phyloP scores from a whole-genome alignment of 768 basidiomycete genomes.

The Exsudoporus frostii region DNA sequence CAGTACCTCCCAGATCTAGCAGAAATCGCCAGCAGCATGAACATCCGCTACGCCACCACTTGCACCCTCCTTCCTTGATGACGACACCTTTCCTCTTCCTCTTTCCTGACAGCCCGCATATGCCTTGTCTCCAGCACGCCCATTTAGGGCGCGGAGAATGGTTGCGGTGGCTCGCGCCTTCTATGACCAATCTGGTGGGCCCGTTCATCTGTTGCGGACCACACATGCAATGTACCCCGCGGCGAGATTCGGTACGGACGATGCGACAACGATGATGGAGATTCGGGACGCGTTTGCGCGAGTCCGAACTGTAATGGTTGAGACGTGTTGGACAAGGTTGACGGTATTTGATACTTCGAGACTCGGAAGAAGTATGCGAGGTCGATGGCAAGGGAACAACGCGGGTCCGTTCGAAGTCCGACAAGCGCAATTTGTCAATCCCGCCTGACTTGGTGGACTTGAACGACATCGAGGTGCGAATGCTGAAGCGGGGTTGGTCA shows the following conservation, averaged over 20 bases:
- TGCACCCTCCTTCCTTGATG: neutral
- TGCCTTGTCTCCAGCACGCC: constrained; percentile 14
- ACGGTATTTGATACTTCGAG: neutral
- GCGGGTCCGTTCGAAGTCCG: neutral
- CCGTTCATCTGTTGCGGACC: neutral
- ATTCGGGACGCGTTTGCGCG: neutral
- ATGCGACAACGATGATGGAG: neutral
- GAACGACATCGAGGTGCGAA: neutral
- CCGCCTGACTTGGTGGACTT: neutral
- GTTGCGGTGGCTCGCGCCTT: neutral
- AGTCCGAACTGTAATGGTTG: neutral
- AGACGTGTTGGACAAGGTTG: neutral
- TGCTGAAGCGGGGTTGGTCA: neutral
- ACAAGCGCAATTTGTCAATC: neutral
- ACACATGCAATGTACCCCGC: neutral
- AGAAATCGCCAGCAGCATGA: neutral
- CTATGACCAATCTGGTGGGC: too few species aligned
- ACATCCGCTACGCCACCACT: neutral
- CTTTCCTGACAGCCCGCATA: constrained; percentile 5
- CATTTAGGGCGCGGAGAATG: constrained; percentile 14
- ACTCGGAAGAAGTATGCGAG: neutral
- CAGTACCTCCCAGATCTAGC: neutral
- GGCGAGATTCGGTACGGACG: neutral
- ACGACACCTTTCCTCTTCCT: neutral
- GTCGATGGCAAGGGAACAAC: neutral